Conservation (phyloP, 2,329 filamentous ascomycete species). For the Fusarium setosum region DNA sequence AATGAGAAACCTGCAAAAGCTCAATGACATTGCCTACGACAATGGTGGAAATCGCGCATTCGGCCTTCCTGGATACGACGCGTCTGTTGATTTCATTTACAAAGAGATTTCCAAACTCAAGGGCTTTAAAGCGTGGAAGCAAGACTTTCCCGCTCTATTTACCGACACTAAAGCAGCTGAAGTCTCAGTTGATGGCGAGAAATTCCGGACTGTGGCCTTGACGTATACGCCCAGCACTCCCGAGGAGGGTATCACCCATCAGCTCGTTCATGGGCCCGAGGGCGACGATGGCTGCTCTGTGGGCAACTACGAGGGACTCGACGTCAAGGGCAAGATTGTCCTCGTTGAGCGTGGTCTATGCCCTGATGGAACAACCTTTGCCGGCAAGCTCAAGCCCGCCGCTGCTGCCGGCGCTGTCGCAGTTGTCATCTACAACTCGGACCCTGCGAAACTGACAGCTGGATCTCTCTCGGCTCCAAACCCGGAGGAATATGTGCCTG, state of each 20-base stretch:
- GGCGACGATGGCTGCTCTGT: slow-evolving; percentile 41
- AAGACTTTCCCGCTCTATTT: slow-evolving; percentile 45
- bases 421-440: slow-evolving; percentile 47
- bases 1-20: slow-evolving; percentile 41
- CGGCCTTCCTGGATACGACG: slow-evolving; percentile 47
- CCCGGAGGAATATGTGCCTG: slow-evolving; percentile 43
- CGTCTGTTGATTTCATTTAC: slow-evolving; percentile 48
- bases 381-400: slow-evolving; percentile 45
- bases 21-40: slow-evolving; percentile 46
- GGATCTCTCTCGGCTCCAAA: slow-evolving; percentile 42
- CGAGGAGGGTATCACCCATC: slow-evolving; percentile 42
- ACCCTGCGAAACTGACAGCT: slow-evolving; percentile 44
- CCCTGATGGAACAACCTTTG: slow-evolving; percentile 45
- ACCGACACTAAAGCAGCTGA: slow-evolving; percentile 37
- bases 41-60: slow-evolving; percentile 48
- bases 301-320: slow-evolving; percentile 40
- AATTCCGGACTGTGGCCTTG: slow-evolving; percentile 41
- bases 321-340: slow-evolving; percentile 46
- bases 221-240: slow-evolving; percentile 47
- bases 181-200: slow-evolving; percentile 41
- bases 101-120: slow-evolving; percentile 42
- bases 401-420: slow-evolving; percentile 45
- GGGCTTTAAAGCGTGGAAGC: slow-evolving; percentile 44
- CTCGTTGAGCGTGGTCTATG: slow-evolving; percentile 47
- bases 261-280: slow-evolving; percentile 43